phyloP scores from a whole-genome alignment of 192 early-diverging fungal genomes.

The Anaeromyces robustus region DNA sequence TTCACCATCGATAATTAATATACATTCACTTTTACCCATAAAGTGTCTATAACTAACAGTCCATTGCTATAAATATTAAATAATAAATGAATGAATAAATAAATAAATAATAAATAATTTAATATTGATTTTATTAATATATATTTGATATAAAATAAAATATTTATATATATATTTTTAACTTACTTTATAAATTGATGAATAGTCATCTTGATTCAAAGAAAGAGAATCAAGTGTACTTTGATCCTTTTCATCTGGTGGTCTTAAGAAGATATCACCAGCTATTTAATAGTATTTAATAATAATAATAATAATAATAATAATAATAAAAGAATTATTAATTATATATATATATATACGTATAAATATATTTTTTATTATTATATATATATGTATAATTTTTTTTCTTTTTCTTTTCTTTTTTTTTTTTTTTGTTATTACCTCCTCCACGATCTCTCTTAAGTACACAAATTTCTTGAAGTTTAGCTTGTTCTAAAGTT shows the following conservation, averaged over 20 bases:
- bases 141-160: not conserved
- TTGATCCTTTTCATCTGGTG: slow-evolving; percentile 23
- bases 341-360: no score
- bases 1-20: slow-evolving; percentile 88
- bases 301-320: not conserved
- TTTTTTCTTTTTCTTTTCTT: not conserved
- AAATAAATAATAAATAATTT: not conserved
- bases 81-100: no score
- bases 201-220: slow-evolving; percentile 21
- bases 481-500: slow-evolving; percentile 46
- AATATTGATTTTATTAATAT: not conserved
- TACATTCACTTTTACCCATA: slow-evolving; percentile 70
- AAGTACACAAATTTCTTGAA: slow-evolving; percentile 53
- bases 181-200: slow-evolving; percentile 28
- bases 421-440: not conserved
- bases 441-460: slow-evolving; percentile 45
- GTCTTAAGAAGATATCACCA: slow-evolving; percentile 38
- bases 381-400: not conserved
- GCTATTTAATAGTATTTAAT: slow-evolving; percentile 9
- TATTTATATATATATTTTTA: not conserved
- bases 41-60: slow-evolving; percentile 66
- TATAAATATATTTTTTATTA: not conserved
- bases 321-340: not conserved
- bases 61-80: slow-evolving; percentile 44
- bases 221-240: slow-evolving; percentile 9